phyloP scores from a whole-genome alignment of 2,329 filamentous ascomycete species.

The Fusarium sp. region DNA sequence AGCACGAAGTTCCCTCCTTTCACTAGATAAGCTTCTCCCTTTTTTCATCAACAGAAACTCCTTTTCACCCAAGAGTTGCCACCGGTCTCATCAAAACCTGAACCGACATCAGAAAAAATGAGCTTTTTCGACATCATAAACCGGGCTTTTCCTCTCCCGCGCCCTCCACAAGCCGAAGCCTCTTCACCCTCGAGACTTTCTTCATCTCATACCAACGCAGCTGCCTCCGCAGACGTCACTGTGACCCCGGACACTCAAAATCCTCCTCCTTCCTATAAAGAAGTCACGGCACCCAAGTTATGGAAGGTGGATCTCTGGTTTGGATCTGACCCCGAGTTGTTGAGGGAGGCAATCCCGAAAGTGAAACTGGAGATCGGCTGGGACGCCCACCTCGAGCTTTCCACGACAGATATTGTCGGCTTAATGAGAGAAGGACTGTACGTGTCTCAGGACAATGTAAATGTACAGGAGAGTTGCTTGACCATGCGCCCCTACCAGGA shows the following conservation, averaged over 20 bases:
- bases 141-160: not conserved
- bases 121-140: not conserved
- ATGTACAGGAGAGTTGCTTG: not conserved
- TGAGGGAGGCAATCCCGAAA: rapidly evolving
- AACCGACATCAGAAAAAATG: rapidly evolving
- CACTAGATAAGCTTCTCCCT: rapidly evolving
- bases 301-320: rapidly evolving
- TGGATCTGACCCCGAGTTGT: not conserved
- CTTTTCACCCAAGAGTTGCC: rapidly evolving
- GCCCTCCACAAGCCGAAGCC: not conserved
- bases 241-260: rapidly evolving
- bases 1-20: rapidly evolving
- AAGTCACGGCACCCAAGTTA: not conserved
- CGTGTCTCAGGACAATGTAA: not conserved
- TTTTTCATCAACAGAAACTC: rapidly evolving
- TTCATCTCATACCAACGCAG: not conserved
- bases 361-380: rapidly evolving
- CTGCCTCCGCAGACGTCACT: too few relatives aligned
- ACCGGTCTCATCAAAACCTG: rapidly evolving
- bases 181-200: not conserved
- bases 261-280: not conserved
- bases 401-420: not conserved
- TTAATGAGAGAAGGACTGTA: not conserved
- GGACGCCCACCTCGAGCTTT: not conserved
- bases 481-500: rapidly evolving